Evolutionary conservation across 768 basidiomycete species (phyloP), one percentile per base, ranked within the genome.

Genomic region (Guyanaporus albipodus): DNA sequence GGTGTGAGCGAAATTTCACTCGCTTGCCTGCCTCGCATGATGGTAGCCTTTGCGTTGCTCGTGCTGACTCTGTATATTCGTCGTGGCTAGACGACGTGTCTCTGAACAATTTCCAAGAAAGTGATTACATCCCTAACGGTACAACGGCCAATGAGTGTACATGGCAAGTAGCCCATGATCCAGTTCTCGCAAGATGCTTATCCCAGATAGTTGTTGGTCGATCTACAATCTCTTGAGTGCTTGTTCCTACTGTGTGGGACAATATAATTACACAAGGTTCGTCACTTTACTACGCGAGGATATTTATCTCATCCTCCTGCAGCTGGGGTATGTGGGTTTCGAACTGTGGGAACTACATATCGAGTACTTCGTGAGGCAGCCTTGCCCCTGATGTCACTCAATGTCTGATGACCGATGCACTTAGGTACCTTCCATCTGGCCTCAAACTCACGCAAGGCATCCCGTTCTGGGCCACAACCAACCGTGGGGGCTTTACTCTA

Each of bases 191-290:
- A 23, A 14, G 28, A 8, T 39, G n/a, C 31, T 59, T n/a, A 59
- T 19, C 11, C 12, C 6, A 1, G 2, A 42, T 35, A 64, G 64
- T 27, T 64, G 55, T 14, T 64, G 64, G 63, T 61, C 64, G 14
- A 49, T 52, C 28, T 64, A 67, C 36, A 64, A 64, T 39, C 45
- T 64, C 10, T 9, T 67, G 35, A 67, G 62, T 14, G 62, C 59
- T 15, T 64, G 63, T 12, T 53, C 53, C 15, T 47, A 41, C 26
- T 64, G 59, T 24, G 5, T 36, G n/a, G 53, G 28, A 6, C 38
- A 54, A 40, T 5, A 4, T 29, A 37, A 46, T 8, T 55, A 48
- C 22, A 24, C 43, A 23, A 60, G 55, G 63, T 64, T 6, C 15
- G 43, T 33, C 19, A 6, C 12, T 33, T 23, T n/a, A 4, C 26